Evolutionary conservation across 441 rosid genomes (phyloP).

Genomic region (Erysimum pusillum): DNA sequence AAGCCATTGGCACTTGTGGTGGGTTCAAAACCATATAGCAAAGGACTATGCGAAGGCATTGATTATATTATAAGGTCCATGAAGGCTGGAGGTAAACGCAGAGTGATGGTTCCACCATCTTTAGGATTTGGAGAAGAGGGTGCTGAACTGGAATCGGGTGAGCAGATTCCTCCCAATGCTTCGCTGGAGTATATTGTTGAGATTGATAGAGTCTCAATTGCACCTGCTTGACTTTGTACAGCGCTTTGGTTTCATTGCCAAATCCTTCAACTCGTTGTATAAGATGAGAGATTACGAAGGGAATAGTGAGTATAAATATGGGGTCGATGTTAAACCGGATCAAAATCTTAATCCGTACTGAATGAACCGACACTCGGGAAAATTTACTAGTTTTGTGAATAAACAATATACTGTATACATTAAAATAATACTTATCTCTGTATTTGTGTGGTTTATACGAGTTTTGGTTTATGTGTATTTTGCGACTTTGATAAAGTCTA

Average conservation of each 20-base stretch:
- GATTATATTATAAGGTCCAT: conserved; percentile 72
- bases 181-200: conserved; percentile 76
- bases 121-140: conserved; percentile 79
- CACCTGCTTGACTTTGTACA: conserved; percentile 64
- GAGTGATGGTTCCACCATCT: conserved; percentile 73
- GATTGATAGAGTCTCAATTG: conserved; percentile 84
- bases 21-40: conserved; percentile 86
- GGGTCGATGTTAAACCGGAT: conserved; percentile 7
- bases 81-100: conserved; percentile 88
- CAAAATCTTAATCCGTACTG: neutral
- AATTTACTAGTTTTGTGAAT: too few relatives aligned
- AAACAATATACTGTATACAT: too few relatives aligned
- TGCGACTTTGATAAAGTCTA: conserved; percentile 6
- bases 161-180: conserved; percentile 70
- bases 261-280: neutral
- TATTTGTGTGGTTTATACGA: neutral
- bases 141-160: conserved; percentile 66
- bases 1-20: conserved; percentile 76
- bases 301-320: neutral
- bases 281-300: neutral
- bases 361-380: too few relatives aligned
- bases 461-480: neutral
- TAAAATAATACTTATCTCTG: neutral
- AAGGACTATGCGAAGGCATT: conserved; percentile 85
- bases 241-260: neutral